Percentiles rank a stretch among this genome's conserved stretches.
phyloP scores from a whole-genome alignment of 257 asterid genomes.

The Handroanthus guayacan region DNA sequence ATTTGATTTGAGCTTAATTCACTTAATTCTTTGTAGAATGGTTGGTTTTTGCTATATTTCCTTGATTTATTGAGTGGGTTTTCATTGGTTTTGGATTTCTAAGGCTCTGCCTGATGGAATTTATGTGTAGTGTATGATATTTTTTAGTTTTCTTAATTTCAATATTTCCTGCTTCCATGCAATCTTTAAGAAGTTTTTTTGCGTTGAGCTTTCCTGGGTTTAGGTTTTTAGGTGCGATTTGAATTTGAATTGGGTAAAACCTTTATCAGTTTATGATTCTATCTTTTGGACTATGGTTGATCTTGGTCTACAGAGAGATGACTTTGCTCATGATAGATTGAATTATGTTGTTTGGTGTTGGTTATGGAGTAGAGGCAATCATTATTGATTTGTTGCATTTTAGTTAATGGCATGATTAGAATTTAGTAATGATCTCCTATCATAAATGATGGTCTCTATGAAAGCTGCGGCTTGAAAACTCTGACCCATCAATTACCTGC shows the following conservation, averaged over 20 bases:
- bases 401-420: not conserved
- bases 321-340: not conserved
- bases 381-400: not conserved
- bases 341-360: not conserved
- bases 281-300: not conserved
- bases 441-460: not conserved
- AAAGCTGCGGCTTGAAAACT: not conserved
- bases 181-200: not conserved
- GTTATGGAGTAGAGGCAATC: not conserved
- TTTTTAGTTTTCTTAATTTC: not conserved
- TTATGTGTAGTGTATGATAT: not conserved
- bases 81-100: not conserved
- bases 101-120: not conserved
- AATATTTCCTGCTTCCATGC: not conserved
- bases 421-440: not conserved
- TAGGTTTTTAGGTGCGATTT: not conserved
- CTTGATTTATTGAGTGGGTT: constrained; percentile 17
- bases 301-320: not conserved
- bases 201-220: not conserved
- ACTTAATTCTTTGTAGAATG: not conserved
- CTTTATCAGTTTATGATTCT: not conserved
- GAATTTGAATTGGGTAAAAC: not conserved
- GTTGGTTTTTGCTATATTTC: constrained; percentile 2
- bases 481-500: too few relatives aligned
- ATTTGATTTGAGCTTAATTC: not conserved